phyloP scores from a whole-genome alignment of 306 rosid species.

The Acacia crassicarpa region DNA sequence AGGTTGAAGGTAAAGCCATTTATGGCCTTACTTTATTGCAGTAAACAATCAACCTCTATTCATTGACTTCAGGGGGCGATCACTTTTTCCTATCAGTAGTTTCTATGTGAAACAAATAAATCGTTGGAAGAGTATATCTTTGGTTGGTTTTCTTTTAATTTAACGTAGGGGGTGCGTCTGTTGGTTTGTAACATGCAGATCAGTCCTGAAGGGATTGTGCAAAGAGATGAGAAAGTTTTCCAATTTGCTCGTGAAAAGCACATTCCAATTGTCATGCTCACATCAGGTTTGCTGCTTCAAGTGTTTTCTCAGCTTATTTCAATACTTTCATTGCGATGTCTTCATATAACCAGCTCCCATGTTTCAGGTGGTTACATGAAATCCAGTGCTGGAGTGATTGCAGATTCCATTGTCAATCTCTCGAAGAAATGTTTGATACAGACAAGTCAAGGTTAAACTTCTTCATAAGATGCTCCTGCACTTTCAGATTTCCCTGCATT shows the following conservation, averaged over 20 bases:
- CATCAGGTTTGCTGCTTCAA: constrained; percentile 63
- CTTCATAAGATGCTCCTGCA: constrained; percentile 23
- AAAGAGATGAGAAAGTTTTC: constrained; percentile 91
- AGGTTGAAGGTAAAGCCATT: constrained; percentile 64
- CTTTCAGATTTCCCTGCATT: neutral
- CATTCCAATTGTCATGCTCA: constrained; percentile 90
- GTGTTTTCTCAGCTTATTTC: neutral
- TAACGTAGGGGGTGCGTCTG: constrained; percentile 17
- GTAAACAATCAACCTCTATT: constrained; percentile 20
- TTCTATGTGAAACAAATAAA: constrained; percentile 15
- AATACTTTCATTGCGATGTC: constrained; percentile 9
- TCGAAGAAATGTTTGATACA: constrained; percentile 67
- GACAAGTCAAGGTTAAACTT: constrained; percentile 26
- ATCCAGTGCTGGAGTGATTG: constrained; percentile 85
- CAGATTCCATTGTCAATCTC: constrained; percentile 83
- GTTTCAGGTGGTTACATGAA: constrained; percentile 96
- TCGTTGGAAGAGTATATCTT: neutral
- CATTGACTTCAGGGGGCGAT: constrained; percentile 16
- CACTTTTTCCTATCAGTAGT: constrained; percentile 19
- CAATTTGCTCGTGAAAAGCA: constrained; percentile 69
- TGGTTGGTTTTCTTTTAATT: constrained; percentile 27
- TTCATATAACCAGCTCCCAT: neutral
- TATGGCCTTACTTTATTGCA: constrained; percentile 25
- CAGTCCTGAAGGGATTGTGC: constrained; percentile 79
- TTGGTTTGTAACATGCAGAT: constrained; percentile 52